Evolutionary conservation across 1,139 yeast genomes (phyloP).

Genomic region (Eremothecium sinecaudum): DNA sequence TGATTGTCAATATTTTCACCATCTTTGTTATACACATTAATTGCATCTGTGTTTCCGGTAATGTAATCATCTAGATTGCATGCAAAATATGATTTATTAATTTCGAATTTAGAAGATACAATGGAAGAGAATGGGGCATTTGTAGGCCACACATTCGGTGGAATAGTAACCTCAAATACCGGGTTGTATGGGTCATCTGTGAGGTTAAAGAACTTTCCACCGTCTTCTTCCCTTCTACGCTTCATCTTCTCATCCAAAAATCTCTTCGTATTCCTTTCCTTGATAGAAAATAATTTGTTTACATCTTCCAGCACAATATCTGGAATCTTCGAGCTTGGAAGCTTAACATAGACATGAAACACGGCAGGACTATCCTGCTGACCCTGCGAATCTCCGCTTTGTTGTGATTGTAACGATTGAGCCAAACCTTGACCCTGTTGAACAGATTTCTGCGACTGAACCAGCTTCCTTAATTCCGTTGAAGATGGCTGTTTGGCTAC

Average conservation of each 20-base stretch:
- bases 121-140: constrained; percentile 79
- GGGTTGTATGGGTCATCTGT: constrained; percentile 92
- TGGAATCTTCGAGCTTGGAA: constrained; percentile 87
- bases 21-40: constrained; percentile 20
- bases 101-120: constrained; percentile 63
- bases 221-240: constrained; percentile 63
- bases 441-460: constrained; percentile 10
- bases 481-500: constrained; percentile 4
- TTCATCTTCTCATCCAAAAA: constrained; percentile 78
- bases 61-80: constrained; percentile 23
- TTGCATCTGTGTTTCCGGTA: constrained; percentile 21
- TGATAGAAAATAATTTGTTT: constrained; percentile 62
- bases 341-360: constrained; percentile 70
- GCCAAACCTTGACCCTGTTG: constrained; percentile 11
- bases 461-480: constrained; percentile 10
- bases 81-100: constrained; percentile 49
- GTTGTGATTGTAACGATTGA: constrained; percentile 14
- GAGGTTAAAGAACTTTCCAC: constrained; percentile 62
- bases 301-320: constrained; percentile 85
- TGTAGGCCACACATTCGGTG: constrained; percentile 43
- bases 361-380: constrained; percentile 21
- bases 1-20: constrained; percentile 23
- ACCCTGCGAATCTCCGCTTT: constrained; percentile 11
- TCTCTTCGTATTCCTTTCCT: constrained; percentile 66
- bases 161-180: constrained; percentile 59